Evolutionary conservation across 2,329 filamentous ascomycete species (phyloP).

Genomic region (Colletotrichum tropicicola): DNA sequence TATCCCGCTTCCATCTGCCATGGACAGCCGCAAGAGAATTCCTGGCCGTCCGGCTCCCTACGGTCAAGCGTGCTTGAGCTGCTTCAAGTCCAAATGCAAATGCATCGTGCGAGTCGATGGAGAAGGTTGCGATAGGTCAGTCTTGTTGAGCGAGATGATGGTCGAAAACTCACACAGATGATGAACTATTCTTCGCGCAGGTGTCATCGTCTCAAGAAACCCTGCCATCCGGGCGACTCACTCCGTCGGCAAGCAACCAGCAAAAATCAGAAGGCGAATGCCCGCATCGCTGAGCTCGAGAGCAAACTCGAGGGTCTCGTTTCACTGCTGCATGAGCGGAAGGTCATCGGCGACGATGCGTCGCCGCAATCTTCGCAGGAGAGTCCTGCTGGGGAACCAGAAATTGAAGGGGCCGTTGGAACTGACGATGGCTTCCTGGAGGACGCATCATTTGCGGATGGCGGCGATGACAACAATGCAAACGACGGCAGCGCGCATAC

Average conservation of each 20-base stretch:
- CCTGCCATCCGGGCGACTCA: neutral
- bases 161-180: too few species aligned
- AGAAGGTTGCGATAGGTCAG: conserved; percentile 26
- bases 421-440: neutral
- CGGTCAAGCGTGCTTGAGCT: conserved; percentile 55
- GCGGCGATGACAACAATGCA: neutral
- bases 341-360: neutral
- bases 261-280: neutral
- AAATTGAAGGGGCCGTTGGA: neutral
- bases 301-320: neutral
- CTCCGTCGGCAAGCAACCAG: neutral
- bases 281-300: neutral
- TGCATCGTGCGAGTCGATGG: conserved; percentile 50
- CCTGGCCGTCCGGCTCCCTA: conserved; percentile 45
- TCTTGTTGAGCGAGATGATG: too few species aligned
- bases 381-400: rapidly evolving
- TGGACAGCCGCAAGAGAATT: neutral
- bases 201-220: neutral
- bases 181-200: too few species aligned
- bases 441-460: neutral
- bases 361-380: neutral
- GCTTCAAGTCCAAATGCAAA: conserved; percentile 57
- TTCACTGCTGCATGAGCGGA: neutral
- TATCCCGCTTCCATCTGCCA: neutral
- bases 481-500: neutral